Percentiles rank a stretch among this genome's conserved stretches.
Conservation (phyloP, 176 grass and related monocot species). For the Cymbopogon citratus region DNA sequence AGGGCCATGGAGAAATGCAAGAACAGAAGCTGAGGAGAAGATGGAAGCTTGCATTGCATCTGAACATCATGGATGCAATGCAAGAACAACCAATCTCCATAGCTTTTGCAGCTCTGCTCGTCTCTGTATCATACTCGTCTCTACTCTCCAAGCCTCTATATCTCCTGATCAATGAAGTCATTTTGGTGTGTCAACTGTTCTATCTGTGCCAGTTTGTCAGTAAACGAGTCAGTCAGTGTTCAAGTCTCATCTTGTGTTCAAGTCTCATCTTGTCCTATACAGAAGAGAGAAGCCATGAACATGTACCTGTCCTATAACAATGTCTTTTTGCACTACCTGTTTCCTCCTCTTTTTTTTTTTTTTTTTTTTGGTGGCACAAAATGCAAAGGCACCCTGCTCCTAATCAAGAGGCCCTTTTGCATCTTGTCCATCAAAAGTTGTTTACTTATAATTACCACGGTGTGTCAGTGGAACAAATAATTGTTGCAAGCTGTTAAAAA, state of each 20-base stretch:
- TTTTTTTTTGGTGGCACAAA: slow-evolving; percentile 30
- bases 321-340: slow-evolving; percentile 30
- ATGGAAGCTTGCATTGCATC: background rate
- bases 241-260: too few species aligned
- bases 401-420: slow-evolving; percentile 17
- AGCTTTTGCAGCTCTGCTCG: slow-evolving; percentile 36
- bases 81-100: slow-evolving; percentile 29
- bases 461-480: slow-evolving; percentile 39
- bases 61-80: slow-evolving; percentile 16
- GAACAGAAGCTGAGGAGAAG: slow-evolving; percentile 69
- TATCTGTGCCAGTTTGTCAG: slow-evolving; percentile 35
- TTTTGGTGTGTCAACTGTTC: slow-evolving; percentile 45
- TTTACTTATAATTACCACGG: slow-evolving; percentile 40
- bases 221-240: slow-evolving; percentile 16
- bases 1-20: slow-evolving; percentile 97
- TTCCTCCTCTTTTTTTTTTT: background rate
- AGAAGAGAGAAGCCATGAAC: slow-evolving; percentile 56
- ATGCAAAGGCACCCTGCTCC: slow-evolving; percentile 36
- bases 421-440: slow-evolving; percentile 25
- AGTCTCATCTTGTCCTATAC: slow-evolving; percentile 48
- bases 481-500: slow-evolving; percentile 30
- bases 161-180: slow-evolving; percentile 42
- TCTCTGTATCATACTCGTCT: slow-evolving; percentile 48
- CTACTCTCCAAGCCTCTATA: slow-evolving; percentile 23
- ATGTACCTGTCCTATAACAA: slow-evolving; percentile 43